Percentiles rank a stretch among this genome's conserved stretches.
phyloP scores from a whole-genome alignment of 2,329 filamentous ascomycete species.

The Penicillium sp. region DNA sequence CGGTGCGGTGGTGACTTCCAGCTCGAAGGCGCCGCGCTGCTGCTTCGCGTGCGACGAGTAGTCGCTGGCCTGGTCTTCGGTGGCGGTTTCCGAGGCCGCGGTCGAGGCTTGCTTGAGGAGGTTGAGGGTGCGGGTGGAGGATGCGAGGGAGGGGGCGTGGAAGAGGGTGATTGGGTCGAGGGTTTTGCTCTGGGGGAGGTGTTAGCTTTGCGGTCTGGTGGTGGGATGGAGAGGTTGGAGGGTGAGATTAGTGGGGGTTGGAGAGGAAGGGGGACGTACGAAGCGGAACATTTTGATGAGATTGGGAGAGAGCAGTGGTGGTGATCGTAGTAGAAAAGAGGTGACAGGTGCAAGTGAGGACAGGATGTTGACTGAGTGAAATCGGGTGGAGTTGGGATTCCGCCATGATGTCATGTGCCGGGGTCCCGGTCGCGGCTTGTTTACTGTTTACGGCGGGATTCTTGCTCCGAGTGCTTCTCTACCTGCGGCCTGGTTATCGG shows the following conservation, averaged over 20 bases:
- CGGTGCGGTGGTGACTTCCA: conserved; percentile 74
- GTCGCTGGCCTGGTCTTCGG: conserved; percentile 70
- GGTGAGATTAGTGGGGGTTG: not conserved
- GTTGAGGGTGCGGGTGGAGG: conserved; percentile 69
- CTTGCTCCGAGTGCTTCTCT: too few species aligned
- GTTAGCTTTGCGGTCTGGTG: too few species aligned
- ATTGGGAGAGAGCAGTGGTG: conserved; percentile 2
- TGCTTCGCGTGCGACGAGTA: conserved; percentile 59
- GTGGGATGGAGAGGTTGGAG: too few species aligned
- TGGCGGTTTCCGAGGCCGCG: conserved; percentile 64
- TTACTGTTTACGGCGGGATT: too few species aligned
- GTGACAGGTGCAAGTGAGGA: conserved; percentile 2
- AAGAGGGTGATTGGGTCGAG: conserved; percentile 95
- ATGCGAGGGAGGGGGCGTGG: conserved; percentile 72
- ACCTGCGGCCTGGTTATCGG: too few species aligned
- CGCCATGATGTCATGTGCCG: conserved; percentile 23
- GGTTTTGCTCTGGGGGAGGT: conserved; percentile 63
- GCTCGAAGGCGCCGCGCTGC: conserved; percentile 71
- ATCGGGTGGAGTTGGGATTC: conserved; percentile 2
- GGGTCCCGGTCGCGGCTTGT: too few species aligned
- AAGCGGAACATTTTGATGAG: conserved; percentile 28
- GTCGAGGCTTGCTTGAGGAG: conserved; percentile 78
- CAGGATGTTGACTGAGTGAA: not conserved
- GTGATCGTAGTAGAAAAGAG: conserved; percentile 4
- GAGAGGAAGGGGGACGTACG: conserved; percentile 14